Conservation (phyloP, 83 land plant genomes). For the Diphasiastrum complanatum region DNA sequence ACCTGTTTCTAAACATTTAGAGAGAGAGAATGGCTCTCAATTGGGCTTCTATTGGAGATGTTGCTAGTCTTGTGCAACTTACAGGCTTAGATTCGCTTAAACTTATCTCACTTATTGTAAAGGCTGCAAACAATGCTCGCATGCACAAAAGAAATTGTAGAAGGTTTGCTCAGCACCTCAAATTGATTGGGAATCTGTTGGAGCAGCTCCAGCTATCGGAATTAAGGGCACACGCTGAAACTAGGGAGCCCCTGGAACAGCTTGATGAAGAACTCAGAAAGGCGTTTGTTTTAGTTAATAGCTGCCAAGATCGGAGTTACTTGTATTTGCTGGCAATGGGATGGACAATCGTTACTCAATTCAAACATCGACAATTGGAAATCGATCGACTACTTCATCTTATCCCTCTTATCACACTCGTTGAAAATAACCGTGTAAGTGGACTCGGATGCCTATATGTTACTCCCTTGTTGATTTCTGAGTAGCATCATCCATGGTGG, state of each 20-base stretch:
- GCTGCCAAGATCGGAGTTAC: slow-evolving; percentile 81
- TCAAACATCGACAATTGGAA: slow-evolving; percentile 67
- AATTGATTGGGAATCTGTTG: slow-evolving; percentile 76
- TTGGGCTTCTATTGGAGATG: slow-evolving; percentile 61
- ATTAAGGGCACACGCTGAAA: slow-evolving; percentile 67
- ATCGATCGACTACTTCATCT: slow-evolving; percentile 68
- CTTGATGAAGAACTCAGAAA: slow-evolving; percentile 78
- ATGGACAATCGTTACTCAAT: slow-evolving; percentile 82
- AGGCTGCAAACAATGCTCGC: slow-evolving; percentile 70
- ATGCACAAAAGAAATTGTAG: slow-evolving; percentile 92
- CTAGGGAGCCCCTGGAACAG: slow-evolving; percentile 74
- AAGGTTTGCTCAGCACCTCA: slow-evolving; percentile 80
- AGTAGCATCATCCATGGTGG: no score
- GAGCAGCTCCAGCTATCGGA: slow-evolving; percentile 89
- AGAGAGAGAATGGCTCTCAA: no score
- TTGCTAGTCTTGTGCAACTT: slow-evolving; percentile 68
- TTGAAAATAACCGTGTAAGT: slow-evolving; percentile 67
- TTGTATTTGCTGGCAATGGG: slow-evolving; percentile 91
- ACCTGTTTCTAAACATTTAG: no score
- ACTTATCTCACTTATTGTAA: slow-evolving; percentile 61
- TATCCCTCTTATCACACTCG: slow-evolving; percentile 82
- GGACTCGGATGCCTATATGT: no score
- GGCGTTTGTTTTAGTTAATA: slow-evolving; percentile 59
- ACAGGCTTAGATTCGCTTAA: slow-evolving; percentile 64
- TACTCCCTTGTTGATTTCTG: no score